Evolutionary conservation across 169 alveolate species (phyloP).

Genomic region (Amoebophrya sp.): DNA sequence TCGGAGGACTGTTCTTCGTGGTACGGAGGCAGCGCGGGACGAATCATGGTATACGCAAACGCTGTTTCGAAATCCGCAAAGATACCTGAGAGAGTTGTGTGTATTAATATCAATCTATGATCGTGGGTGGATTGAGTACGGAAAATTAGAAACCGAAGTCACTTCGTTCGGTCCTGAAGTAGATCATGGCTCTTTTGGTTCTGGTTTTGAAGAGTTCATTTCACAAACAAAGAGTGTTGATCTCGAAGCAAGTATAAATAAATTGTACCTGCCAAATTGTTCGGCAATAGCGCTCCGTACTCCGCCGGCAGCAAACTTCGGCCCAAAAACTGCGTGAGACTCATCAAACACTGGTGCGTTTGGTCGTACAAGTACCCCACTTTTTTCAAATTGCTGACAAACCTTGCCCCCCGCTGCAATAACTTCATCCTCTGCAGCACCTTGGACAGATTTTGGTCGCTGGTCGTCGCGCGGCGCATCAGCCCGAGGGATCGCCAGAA

Average conservation of each 20-base stretch:
- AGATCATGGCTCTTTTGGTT: no score
- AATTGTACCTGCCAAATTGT: no score
- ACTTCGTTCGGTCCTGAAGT: no score
- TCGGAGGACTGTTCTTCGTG: not conserved
- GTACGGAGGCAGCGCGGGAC: not conserved
- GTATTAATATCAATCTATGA: no score
- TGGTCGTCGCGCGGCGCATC: not conserved
- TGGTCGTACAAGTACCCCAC: constrained; percentile 18
- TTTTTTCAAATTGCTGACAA: not conserved
- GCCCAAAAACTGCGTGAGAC: not conserved
- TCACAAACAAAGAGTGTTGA: no score
- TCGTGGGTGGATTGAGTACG: no score
- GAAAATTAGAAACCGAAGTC: no score
- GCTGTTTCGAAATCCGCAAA: not conserved
- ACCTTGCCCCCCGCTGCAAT: no score
- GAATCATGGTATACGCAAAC: not conserved
- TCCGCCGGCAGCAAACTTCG: not conserved
- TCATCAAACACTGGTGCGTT: constrained; percentile 15
- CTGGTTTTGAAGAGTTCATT: no score
- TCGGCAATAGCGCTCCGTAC: not conserved
- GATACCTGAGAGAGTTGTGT: no score
- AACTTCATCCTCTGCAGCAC: not conserved
- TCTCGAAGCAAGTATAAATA: no score
- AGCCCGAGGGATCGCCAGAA: not conserved
- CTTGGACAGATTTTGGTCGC: not conserved